A percentile compares a stretch with the other conserved stretches of the same genome.
Conservation (phyloP, 805 yeast genomes). For the Saturnispora hagleri region DNA sequence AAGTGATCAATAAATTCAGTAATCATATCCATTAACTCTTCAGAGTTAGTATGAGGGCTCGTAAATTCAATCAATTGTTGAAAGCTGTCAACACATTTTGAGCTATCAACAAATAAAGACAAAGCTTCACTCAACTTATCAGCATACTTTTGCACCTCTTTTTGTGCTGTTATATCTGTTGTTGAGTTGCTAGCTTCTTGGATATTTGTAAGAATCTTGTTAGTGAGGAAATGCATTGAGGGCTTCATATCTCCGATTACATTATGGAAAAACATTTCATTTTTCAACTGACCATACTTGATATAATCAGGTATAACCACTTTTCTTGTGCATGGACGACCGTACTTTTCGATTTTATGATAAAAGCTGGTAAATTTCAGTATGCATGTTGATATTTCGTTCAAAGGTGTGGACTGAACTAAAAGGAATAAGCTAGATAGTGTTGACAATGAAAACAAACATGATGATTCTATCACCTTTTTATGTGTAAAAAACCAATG, state of each 20-base stretch:
- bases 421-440: slow-evolving; percentile 1
- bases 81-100: not conserved
- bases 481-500: slow-evolving; percentile 18
- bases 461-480: slow-evolving; percentile 13
- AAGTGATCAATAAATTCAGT: slow-evolving; percentile 5
- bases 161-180: not conserved
- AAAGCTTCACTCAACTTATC: not conserved
- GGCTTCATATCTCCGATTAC: not conserved
- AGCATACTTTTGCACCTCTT: slow-evolving; percentile 1
- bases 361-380: slow-evolving; percentile 8
- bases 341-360: slow-evolving; percentile 1
- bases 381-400: slow-evolving; percentile 17
- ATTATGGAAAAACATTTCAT: slow-evolving; percentile 38
- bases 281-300: slow-evolving; percentile 33
- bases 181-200: not conserved
- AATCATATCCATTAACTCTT: slow-evolving; percentile 5
- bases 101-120: not conserved
- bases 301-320: slow-evolving; percentile 25
- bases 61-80: slow-evolving; percentile 2
- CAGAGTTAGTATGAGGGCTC: not conserved
- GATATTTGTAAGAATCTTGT: slow-evolving; percentile 18
- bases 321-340: not conserved
- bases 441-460: slow-evolving; percentile 3
- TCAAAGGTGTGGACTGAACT: slow-evolving; percentile 2
- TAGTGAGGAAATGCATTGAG: not conserved